These are phyloP conservation scores for Solanum pinnatisectum DNA, from an alignment of 257 asterid species.

Conservation along the genomic window DNA sequence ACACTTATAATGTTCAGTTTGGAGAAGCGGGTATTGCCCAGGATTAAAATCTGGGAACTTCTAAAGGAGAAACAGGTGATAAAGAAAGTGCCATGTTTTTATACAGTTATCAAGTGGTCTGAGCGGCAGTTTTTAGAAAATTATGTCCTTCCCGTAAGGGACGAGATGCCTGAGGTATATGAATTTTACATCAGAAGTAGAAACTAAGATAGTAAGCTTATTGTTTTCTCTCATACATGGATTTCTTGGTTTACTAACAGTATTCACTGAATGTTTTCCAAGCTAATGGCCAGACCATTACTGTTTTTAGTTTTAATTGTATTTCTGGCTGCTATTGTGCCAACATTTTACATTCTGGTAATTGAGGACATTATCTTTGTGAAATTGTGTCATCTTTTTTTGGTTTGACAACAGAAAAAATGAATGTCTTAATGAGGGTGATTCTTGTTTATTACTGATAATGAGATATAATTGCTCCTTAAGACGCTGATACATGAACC, in stretches of 20 bases:
- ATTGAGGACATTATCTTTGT: background rate
- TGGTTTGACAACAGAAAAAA: background rate
- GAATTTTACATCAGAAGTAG: background rate
- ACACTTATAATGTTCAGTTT: background rate
- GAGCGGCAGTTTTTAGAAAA: slow-evolving; percentile 1
- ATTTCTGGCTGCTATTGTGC: background rate
- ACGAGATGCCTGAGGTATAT: slow-evolving; percentile 6
- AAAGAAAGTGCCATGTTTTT: background rate
- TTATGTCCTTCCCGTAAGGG: slow-evolving; percentile 10
- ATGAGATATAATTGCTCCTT: background rate
- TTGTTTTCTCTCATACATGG: background rate
- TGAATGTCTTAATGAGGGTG: background rate
- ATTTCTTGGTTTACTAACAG: background rate
- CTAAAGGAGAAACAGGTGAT: background rate
- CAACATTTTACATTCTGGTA: background rate
- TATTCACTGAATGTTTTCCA: background rate
- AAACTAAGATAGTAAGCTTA: background rate
- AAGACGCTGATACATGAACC: background rate
- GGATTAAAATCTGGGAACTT: background rate
- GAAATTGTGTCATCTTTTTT: background rate
- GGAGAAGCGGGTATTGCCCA: background rate
- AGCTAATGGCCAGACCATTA: background rate
- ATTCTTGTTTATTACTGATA: background rate
- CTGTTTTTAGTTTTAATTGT: background rate
- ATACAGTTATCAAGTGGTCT: background rate